Evolutionary conservation across 139 green algal genomes (phyloP), one percentile per base, ranked within the genome.

Genomic region (Coelastrella sp.): DNA sequence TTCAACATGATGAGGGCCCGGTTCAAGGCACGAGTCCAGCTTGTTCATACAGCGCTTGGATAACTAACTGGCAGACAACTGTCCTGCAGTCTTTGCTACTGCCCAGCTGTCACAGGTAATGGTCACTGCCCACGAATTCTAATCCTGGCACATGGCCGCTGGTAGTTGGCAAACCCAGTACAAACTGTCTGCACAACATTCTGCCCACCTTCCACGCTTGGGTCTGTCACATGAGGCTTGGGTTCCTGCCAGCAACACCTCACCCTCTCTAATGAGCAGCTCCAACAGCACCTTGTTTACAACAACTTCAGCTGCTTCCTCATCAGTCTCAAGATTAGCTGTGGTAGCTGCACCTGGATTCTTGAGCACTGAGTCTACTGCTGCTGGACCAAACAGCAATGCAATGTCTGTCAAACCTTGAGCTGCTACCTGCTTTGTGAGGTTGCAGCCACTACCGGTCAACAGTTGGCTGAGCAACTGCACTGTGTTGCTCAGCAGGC

Each of bases 311-410:
- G 32, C 37, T 40, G 38, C 2, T 21, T 13, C 76, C 27, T 59
- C 38, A 9, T 37, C 38, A 40, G 57, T 57, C 21, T 60, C 1
- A 5, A 7, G 27, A 76, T 30, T 40, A 37, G 40, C 78, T 48
- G 41, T 40, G 25, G 43, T 30, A 34, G 40, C 78, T 34, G 37
- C 34, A 6, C 11, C 17, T 48, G 72, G 72, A n/a, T 15, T 35
- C 4, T 43, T 51, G 64, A 79, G 80, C 17, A 86, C 34, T 9
- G 66, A 57, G 11, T 79, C 66, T 8, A 84, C 62, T 19, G 78
- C 41, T 48, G 78, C 60, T n/a, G 78, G 78, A 23, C 78, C 38
- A 23, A 62, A 53, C 78, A 75, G 60, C 30, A 84, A 43, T 48
- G 78, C 78, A 5, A 84, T n/a, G 78, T 84, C 78, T 37, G 25